Percentiles rank a stretch among this genome's conserved stretches.
phyloP scores from a whole-genome alignment of 2,329 filamentous ascomycete species.

The Epichloe bromicola region DNA sequence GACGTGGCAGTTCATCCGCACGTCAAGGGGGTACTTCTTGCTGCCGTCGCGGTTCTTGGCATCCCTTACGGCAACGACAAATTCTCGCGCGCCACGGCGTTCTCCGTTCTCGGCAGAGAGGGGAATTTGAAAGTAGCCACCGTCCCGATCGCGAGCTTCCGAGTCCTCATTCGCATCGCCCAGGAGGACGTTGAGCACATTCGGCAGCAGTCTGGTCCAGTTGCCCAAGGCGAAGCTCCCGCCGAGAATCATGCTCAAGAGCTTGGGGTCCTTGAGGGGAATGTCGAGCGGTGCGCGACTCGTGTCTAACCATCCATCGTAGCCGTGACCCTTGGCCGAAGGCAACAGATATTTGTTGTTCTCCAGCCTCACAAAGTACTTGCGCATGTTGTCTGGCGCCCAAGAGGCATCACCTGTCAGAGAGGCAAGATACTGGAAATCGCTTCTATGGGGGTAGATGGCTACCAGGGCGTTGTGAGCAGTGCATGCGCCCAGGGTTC shows the following conservation, averaged over 20 bases:
- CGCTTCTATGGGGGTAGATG: slow-evolving; percentile 43
- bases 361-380: slow-evolving; percentile 45
- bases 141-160: slow-evolving; percentile 28
- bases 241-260: slow-evolving; percentile 23
- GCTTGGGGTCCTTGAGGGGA: slow-evolving; percentile 36
- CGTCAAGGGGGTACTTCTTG: slow-evolving; percentile 9
- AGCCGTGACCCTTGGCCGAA: slow-evolving; percentile 37
- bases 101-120: slow-evolving; percentile 27
- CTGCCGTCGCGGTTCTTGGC: slow-evolving; percentile 11
- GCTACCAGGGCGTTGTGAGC: slow-evolving; percentile 49
- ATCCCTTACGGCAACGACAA: slow-evolving; percentile 23
- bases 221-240: slow-evolving; percentile 19
- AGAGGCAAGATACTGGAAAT: slow-evolving; percentile 43
- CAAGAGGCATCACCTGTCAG: slow-evolving; percentile 49
- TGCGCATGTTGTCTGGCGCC: slow-evolving; percentile 44
- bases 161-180: slow-evolving; percentile 38
- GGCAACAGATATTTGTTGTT: slow-evolving; percentile 31
- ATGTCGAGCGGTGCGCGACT: slow-evolving; percentile 36
- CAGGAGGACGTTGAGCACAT: slow-evolving; percentile 24
- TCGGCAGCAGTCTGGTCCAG: slow-evolving; percentile 12
- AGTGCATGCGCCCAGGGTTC: slow-evolving; percentile 36
- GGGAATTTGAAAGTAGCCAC: slow-evolving; percentile 34
- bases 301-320: slow-evolving; percentile 42
- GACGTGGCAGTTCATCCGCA: slow-evolving; percentile 17
- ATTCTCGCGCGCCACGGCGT: slow-evolving; percentile 36